phyloP scores from a whole-genome alignment of 2,329 filamentous ascomycete species.

The Sordariomycetes sp. region DNA sequence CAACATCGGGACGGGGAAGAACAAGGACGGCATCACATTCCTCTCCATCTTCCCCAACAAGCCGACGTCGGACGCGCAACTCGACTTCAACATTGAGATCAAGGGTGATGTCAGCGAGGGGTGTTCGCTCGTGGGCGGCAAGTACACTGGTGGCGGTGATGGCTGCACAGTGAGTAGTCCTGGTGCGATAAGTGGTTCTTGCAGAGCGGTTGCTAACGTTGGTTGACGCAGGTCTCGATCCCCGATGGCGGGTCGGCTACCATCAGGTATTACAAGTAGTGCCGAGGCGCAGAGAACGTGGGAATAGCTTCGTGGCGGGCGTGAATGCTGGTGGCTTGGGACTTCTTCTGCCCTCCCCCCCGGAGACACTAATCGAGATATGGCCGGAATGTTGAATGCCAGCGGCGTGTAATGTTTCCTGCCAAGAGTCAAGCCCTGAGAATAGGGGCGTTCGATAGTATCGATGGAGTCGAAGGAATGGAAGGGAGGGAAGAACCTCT shows the following conservation, averaged over 20 bases:
- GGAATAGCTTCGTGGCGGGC: neutral
- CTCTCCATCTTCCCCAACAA: slow-evolving; percentile 77
- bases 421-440: too few species aligned
- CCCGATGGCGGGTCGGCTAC: slow-evolving; percentile 26
- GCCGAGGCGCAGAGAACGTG: neutral
- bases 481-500: too few species aligned
- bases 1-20: slow-evolving; percentile 73
- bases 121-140: slow-evolving; percentile 58
- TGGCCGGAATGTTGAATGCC: too few species aligned
- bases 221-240: slow-evolving; percentile 28
- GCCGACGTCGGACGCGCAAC: slow-evolving; percentile 58
- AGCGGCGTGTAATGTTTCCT: too few species aligned
- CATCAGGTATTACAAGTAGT: slow-evolving; percentile 28
- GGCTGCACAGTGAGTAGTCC: slow-evolving; percentile 73
- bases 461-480: too few species aligned
- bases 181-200: neutral
- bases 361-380: too few species aligned
- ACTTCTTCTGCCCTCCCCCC: neutral
- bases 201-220: neutral
- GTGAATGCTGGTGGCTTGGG: neutral
- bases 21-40: slow-evolving; percentile 55
- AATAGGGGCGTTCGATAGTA: too few species aligned
- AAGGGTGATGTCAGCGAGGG: slow-evolving; percentile 45
- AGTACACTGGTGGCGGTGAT: slow-evolving; percentile 43
- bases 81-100: slow-evolving; percentile 75